phyloP scores from a whole-genome alignment of 306 rosid species.

The Acacia confusa region DNA sequence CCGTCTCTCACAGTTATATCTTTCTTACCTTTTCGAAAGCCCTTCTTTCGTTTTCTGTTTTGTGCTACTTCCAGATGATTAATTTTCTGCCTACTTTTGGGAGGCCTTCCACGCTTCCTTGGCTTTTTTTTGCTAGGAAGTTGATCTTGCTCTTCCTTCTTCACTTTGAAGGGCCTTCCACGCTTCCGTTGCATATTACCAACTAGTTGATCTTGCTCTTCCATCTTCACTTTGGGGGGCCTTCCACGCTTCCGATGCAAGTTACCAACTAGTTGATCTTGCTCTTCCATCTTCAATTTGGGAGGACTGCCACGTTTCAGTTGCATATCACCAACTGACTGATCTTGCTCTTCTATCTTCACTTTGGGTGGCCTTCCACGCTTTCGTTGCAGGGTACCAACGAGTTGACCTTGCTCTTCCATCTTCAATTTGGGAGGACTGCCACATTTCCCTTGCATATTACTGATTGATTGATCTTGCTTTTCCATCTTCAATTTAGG shows the following conservation, averaged over 20 bases:
- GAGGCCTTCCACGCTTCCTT: constrained; percentile 13
- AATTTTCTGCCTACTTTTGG: background rate
- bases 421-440: too few relatives aligned
- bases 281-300: background rate
- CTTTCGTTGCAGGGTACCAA: background rate
- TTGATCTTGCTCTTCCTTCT: background rate
- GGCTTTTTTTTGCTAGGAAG: background rate
- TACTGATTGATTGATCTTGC: background rate
- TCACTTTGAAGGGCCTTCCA: background rate
- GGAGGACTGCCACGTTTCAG: background rate
- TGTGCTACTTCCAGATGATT: background rate
- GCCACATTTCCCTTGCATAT: background rate
- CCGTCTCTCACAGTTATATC: background rate
- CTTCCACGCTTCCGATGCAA: background rate
- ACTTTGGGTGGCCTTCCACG: background rate
- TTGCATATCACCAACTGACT: background rate
- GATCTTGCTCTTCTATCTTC: background rate
- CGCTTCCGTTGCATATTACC: background rate
- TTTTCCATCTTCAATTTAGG: background rate
- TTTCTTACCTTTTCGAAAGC: constrained; percentile 6
- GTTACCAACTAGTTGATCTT: constrained; percentile 4
- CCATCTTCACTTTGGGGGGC: background rate
- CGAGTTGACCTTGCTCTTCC: background rate
- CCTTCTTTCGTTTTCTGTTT: background rate
- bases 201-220: background rate